Evolutionary conservation across 2,329 filamentous ascomycete species (phyloP).

Genomic region (Trichothecium roseum): DNA sequence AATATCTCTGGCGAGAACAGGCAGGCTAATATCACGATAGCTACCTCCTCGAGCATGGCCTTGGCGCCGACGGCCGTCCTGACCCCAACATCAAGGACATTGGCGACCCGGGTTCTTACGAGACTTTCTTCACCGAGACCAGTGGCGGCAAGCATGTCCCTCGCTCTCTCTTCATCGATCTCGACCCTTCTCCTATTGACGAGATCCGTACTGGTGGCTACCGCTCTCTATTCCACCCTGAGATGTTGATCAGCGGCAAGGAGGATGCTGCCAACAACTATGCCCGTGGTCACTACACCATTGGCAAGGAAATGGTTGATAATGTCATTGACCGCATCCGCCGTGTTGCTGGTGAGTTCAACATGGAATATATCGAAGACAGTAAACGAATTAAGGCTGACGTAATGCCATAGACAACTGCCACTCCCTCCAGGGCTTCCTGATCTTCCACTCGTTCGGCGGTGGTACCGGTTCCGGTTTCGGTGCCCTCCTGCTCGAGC

Average conservation of each 20-base stretch:
- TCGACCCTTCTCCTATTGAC: constrained; percentile 63
- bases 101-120: constrained; percentile 53
- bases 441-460: constrained; percentile 67
- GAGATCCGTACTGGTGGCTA: constrained; percentile 61
- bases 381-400: constrained; percentile 1
- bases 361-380: too few species aligned
- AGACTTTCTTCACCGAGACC: constrained; percentile 67
- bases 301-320: constrained; percentile 68
- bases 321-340: constrained; percentile 59
- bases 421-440: constrained; percentile 61
- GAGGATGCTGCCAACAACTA: constrained; percentile 73
- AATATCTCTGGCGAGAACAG: constrained; percentile 7
- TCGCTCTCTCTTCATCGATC: constrained; percentile 61
- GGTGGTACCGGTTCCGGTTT: constrained; percentile 65
- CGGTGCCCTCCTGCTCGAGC: constrained; percentile 61
- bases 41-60: constrained; percentile 64
- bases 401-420: constrained; percentile 48
- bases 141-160: constrained; percentile 63
- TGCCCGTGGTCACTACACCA: constrained; percentile 65
- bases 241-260: constrained; percentile 63
- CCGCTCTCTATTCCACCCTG: constrained; percentile 62
- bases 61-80: constrained; percentile 52
- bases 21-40: constrained; percentile 25
- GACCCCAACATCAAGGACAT: constrained; percentile 50
- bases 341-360: constrained; percentile 51